Evolutionary conservation across 495 filamentous ascomycete species (phyloP), one percentile per base, ranked within the genome.

Genomic region (Sporormia fimetaria): DNA sequence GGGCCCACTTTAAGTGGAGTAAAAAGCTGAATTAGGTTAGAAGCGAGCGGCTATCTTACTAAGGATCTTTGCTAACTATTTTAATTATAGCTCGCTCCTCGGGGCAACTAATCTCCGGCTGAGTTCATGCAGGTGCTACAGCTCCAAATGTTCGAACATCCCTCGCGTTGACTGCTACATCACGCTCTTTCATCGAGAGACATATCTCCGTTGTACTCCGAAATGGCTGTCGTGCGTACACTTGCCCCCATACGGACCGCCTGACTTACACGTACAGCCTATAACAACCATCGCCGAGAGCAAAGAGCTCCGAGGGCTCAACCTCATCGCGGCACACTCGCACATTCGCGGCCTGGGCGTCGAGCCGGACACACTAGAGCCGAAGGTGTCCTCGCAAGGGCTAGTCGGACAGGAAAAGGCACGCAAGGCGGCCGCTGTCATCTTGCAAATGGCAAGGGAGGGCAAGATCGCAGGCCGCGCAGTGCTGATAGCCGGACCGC

Each of bases 391-490:
- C n/a, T 94, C 87, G 0, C 88, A 95, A 60, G 90, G 90, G n/a
- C 74, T 99, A 20, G 90, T 99, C 4, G 90, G 90, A 26, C 90
- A 99, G 63, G 78, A 94, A 55, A 88, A 88, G 62, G 92, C 90
- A 27, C 80, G 90, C 32, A 96, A 94, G 63, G 90, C 90, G 0
- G 90, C 90, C 2, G 88, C 87, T 0, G 78, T 99, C 15, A 87
- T 99, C 44, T 59, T 99, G 45, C 84, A 95, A 62, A 96, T 99
- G 87, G 92, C 93, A 44, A 94, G 90, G 64, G 84, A 92, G 54
- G 88, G 88, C 50, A 96, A 94, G 64, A 96, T 99, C 65, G 92
- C 92, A 33, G 90, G 90, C 30, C 76, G 88, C 49, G 90, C 90
- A 12, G 83, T 96, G 14, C 67, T 99, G 48, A 94, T 99, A 49